Base-by-base conservation (phyloP, 2,329 filamentous ascomycete species). In the Annulohypoxylon truncatum region DNA sequence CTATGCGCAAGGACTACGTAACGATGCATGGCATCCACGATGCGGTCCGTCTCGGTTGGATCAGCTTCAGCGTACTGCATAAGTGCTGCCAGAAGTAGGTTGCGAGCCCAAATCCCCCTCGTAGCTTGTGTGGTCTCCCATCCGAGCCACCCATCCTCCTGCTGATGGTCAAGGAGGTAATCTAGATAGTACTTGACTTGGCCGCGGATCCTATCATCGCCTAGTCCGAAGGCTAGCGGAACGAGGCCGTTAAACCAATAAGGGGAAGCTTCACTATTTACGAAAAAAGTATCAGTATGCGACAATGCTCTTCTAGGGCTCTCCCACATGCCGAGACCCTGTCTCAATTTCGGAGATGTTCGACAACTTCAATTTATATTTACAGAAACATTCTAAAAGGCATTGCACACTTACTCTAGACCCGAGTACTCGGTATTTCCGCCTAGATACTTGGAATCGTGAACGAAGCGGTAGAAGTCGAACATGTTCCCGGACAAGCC, bases 221-320 rank as follows among this genome's bases (percentile, higher is more conserved):
- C 77, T 2, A 84, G 71, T 0, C 74, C 75, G 66, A 83, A 87
- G 0, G 85, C 84, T 18, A 88, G 77, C 2, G 85, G 85, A 0
- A 88, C 84, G 1, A 87, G 76, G 2, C 81, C 82, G 69, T 88
- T 87, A 68, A 86, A 83, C 83, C 85, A 87, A 73, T 87, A 87
- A 0, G 85, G 84, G 28, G 82, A 80, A 1, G 81, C 83, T 76
- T 88, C 85, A 67, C 61, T 64, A 10, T 40, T 2, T 12, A 20
- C 33, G 47, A 1, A 1, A 47, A 28, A 6, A 29, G 20, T 44
- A 50, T 66, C 13, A 59, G 58, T 18, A 40, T 42, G 26, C 7
- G 4, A 28, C 4, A 40, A 15, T 38, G 12, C 22, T 50, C 28
- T 18, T 29, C 5, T 10, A 13, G 5, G 5, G 13, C 20, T 6